Conservation (phyloP, 805 yeast species). For the Metschnikowia arizonensis region DNA sequence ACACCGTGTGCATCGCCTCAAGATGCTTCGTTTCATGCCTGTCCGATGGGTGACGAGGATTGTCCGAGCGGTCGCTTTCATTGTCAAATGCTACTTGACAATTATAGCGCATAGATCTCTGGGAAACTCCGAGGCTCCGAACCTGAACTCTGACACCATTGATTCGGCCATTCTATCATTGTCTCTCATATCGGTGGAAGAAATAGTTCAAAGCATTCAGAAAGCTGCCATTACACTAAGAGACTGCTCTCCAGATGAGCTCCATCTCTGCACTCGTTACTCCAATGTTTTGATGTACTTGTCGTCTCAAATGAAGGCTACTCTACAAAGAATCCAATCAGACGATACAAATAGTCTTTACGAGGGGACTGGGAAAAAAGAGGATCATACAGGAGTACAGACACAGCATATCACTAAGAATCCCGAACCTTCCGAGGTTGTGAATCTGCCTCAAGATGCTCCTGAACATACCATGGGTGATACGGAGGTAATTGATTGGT, state of each 20-base stretch:
- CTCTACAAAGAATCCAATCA: constrained; percentile 24
- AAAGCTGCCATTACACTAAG: constrained; percentile 68
- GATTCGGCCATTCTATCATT: constrained; percentile 52
- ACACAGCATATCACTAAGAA: neutral
- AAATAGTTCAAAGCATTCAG: constrained; percentile 62
- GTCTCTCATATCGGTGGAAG: constrained; percentile 66
- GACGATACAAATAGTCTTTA: neutral
- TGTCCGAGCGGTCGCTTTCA: constrained; percentile 83
- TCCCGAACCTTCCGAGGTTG: neutral
- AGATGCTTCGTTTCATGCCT: constrained; percentile 72
- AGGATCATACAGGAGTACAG: constrained; percentile 11
- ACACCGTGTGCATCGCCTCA: constrained; percentile 60
- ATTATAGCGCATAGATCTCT: constrained; percentile 45
- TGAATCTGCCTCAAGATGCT: neutral
- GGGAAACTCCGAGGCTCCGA: constrained; percentile 15
- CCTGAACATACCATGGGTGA: constrained; percentile 23
- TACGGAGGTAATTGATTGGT: constrained; percentile 44
- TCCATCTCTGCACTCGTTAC: constrained; percentile 78
- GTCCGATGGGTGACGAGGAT: constrained; percentile 88
- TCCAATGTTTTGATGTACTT: constrained; percentile 72
- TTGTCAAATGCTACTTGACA: constrained; percentile 78
- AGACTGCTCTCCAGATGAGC: constrained; percentile 85
- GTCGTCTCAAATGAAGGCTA: constrained; percentile 67
- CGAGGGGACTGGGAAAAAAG: constrained; percentile 2
- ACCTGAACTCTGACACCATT: constrained; percentile 25